Evolutionary conservation across 2,329 filamentous ascomycete species (phyloP).

Genomic region (Alternaria hordeiaustralica): DNA sequence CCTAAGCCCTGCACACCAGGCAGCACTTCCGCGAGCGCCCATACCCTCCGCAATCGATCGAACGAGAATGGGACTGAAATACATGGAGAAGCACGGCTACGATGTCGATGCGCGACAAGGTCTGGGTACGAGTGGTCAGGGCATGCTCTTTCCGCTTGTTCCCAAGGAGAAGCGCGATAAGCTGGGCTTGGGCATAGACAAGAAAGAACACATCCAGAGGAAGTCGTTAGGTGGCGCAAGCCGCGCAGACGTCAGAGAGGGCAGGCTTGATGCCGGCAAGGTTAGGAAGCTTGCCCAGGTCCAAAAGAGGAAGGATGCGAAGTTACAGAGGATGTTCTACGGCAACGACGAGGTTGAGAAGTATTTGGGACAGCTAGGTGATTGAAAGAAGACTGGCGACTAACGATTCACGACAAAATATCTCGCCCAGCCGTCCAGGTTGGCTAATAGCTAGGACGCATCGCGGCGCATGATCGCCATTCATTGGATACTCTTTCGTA

Average conservation of each 20-base stretch:
- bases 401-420: neutral
- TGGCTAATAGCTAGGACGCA: neutral
- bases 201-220: slow-evolving; percentile 50
- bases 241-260: slow-evolving; percentile 40
- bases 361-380: slow-evolving; percentile 64
- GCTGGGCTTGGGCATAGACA: slow-evolving; percentile 70
- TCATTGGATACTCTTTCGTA: neutral
- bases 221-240: slow-evolving; percentile 44
- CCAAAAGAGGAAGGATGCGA: slow-evolving; percentile 68
- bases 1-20: slow-evolving; percentile 70
- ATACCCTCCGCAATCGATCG: slow-evolving; percentile 76
- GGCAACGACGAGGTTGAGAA: slow-evolving; percentile 75
- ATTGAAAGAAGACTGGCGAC: neutral
- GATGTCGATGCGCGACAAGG: slow-evolving; percentile 75
- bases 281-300: slow-evolving; percentile 67
- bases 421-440: too few relatives aligned
- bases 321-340: slow-evolving; percentile 74
- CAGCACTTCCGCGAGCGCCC: slow-evolving; percentile 71
- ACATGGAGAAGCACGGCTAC: slow-evolving; percentile 73
- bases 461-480: neutral
- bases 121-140: slow-evolving; percentile 71
- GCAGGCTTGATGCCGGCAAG: slow-evolving; percentile 71
- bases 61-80: slow-evolving; percentile 70
- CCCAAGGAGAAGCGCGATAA: slow-evolving; percentile 74
- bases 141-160: slow-evolving; percentile 78